A percentile compares a stretch with the other conserved stretches of the same genome.
These are phyloP conservation scores for Rubus idaeus DNA, from an alignment of 306 rosid species.

Conservation along the genomic window DNA sequence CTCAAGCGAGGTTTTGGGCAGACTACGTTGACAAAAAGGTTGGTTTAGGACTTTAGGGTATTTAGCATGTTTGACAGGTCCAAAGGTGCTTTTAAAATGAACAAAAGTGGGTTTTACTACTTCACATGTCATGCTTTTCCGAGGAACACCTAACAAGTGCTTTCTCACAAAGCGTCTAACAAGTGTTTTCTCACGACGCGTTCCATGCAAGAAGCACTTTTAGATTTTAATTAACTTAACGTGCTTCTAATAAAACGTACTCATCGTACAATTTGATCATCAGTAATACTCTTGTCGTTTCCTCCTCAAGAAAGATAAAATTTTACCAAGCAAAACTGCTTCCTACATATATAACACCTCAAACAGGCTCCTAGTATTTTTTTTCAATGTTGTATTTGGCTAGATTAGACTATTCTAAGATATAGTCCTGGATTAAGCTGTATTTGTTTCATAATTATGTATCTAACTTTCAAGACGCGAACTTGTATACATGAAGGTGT, in stretches of 20 bases:
- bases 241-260: no score
- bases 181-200: no score
- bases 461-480: not conserved
- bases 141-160: not conserved
- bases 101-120: not conserved
- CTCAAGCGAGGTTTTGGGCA: slow-evolving; percentile 63
- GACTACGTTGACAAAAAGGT: slow-evolving; percentile 73
- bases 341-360: no score
- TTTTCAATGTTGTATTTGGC: no score
- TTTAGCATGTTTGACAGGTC: not conserved
- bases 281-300: no score
- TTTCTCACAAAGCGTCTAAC: no score
- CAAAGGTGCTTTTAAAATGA: not conserved
- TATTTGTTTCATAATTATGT: not conserved
- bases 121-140: not conserved
- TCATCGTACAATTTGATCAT: no score
- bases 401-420: not conserved
- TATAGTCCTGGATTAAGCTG: not conserved
- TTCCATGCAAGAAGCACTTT: no score
- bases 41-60: not conserved
- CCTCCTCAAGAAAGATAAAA: no score
- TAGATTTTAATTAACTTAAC: no score
- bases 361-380: no score
- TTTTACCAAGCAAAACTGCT: no score
- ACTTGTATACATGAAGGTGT: slow-evolving; percentile 32